Conservation (phyloP, 805 yeast genomes). For the Jamesozyma lodderae region DNA sequence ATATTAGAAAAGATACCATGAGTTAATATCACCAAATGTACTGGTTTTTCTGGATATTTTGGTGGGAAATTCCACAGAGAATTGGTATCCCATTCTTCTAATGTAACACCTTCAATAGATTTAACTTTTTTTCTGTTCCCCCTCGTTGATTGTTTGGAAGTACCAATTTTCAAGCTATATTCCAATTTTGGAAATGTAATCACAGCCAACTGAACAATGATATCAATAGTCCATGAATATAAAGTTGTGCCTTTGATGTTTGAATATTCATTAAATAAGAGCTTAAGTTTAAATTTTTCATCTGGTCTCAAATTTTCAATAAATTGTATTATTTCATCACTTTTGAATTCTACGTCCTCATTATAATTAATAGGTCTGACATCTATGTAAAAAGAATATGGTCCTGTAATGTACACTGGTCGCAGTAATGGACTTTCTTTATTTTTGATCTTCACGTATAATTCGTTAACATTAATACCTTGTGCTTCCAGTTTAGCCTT, state of each 20-base stretch:
- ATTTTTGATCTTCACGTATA: constrained; percentile 52
- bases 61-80: constrained; percentile 73
- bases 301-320: constrained; percentile 60
- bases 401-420: constrained; percentile 85
- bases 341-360: constrained; percentile 35
- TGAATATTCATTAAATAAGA: constrained; percentile 40
- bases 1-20: constrained; percentile 91
- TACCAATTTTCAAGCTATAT: constrained; percentile 53
- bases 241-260: constrained; percentile 17
- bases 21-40: constrained; percentile 76
- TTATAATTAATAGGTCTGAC: constrained; percentile 59
- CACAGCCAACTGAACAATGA: constrained; percentile 71
- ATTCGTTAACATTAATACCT: constrained; percentile 7
- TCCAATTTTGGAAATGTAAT: constrained; percentile 58
- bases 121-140: constrained; percentile 5
- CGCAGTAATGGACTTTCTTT: constrained; percentile 61
- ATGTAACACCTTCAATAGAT: constrained; percentile 12
- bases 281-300: constrained; percentile 50
- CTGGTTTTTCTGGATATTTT: constrained; percentile 41
- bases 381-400: constrained; percentile 78
- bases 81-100: constrained; percentile 43
- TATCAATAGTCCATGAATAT: constrained; percentile 73
- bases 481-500: constrained; percentile 9
- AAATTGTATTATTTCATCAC: constrained; percentile 36
- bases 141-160: constrained; percentile 28